Base-by-base conservation (phyloP, 2,329 filamentous ascomycete genomes). In the Elsinoe batatas region DNA sequence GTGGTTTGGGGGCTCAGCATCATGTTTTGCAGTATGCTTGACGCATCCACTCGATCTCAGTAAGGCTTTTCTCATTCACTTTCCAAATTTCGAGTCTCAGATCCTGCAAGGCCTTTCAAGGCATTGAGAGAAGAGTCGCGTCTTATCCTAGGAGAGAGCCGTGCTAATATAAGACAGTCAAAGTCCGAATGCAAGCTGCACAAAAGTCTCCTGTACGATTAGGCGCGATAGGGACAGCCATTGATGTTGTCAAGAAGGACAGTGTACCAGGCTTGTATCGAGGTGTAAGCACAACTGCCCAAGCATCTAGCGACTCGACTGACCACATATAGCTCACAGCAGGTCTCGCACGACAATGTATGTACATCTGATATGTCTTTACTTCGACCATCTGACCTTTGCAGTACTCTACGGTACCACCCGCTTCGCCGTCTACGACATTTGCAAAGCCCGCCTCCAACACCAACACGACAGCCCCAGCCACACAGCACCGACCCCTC, bases 1-100 rank as follows among this genome's bases (percentile, higher is more conserved):
- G 62, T 97, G 91, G 93, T 97, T 98, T 70, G 93, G 93, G 61
- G 93, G 93, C 56, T 95, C 88, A 68, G 90, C 91, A 51, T 93
- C 88, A 67, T 94, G 88, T 68, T 85, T 93, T 76, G 91, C 91
- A 36, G 91, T 91, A 43, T 85, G 83, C 63, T 87, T 95, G 49
- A 97, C 91, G 30, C 91, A 97, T 77, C 91, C 91, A 50, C 76
- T 97, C 67, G 91, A 96, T 79, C 78, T 96, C 61, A 82, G 89
- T 94, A 79, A 71, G 85, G 75, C 58, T 44, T 17, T 8, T 22
- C 32, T 51, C 22, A 7, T 13, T 54, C 53, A 3, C 33, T 20
- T 30, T 3, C 30, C 8, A 26, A 26, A 12, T 32, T 22, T 17
- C 40, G 30, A 37, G 2, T 26, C 17, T 18, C 37, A 18, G 15